phyloP scores from a whole-genome alignment of 345 rosid genomes.

The Firmiana major region DNA sequence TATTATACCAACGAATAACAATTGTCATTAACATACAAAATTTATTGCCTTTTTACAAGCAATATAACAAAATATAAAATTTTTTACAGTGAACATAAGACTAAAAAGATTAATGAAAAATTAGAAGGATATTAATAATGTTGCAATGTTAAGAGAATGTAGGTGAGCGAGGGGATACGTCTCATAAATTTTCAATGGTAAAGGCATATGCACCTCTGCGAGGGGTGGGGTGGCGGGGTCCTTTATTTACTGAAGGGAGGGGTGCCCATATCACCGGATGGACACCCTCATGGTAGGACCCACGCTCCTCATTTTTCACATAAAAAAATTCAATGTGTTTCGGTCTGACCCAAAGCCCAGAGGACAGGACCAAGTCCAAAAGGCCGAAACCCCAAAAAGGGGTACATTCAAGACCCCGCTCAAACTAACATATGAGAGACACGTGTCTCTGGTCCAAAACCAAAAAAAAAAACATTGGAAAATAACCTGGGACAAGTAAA shows the following conservation, averaged over 20 bases:
- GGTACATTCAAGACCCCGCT: neutral
- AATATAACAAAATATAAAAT: too few species aligned
- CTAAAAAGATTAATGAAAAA: neutral
- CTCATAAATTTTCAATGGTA: neutral
- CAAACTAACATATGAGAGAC: neutral
- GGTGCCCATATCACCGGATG: neutral
- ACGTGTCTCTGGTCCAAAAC: neutral
- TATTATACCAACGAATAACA: too few species aligned
- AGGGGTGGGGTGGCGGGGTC: neutral
- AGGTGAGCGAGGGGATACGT: too few species aligned
- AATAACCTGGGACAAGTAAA: neutral
- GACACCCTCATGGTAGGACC: conserved; percentile 18
- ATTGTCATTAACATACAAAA: too few species aligned
- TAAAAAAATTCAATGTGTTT: neutral
- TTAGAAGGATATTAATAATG: too few species aligned
- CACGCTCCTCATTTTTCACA: neutral
- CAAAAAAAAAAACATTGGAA: too few species aligned
- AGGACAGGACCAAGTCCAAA: neutral
- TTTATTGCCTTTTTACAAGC: too few species aligned
- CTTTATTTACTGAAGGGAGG: neutral
- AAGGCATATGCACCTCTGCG: neutral
- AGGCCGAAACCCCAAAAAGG: neutral
- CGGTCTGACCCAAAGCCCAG: neutral
- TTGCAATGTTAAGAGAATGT: too few species aligned
- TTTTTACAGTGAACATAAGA: too few species aligned